These are phyloP conservation scores for Trichomonas vaginalis DNA, from an alignment of 208 protist genomes.

Conservation along the genomic window DNA sequence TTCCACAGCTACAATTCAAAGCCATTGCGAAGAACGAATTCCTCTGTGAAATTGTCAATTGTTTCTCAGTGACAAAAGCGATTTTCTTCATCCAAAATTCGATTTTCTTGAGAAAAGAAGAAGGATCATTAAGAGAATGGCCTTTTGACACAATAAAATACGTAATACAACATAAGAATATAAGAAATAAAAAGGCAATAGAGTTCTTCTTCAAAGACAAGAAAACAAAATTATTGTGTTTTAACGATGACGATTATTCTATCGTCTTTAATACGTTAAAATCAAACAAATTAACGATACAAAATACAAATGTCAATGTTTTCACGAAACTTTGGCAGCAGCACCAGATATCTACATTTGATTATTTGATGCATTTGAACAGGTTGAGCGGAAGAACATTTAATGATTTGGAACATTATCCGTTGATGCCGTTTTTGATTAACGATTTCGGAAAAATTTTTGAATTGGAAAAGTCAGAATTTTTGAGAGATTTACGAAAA, in stretches of 20 bases:
- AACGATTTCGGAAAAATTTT: background rate
- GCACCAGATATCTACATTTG: background rate
- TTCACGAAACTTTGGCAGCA: background rate
- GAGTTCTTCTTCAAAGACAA: background rate
- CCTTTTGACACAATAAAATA: background rate
- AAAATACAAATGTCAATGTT: background rate
- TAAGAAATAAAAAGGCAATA: background rate
- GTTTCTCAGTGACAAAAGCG: background rate
- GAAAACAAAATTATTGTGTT: background rate
- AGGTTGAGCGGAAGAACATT: background rate
- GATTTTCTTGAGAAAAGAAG: background rate
- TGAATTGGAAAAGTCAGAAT: conserved; percentile 24
- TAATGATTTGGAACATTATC: background rate
- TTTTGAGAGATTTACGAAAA: conserved; percentile 15
- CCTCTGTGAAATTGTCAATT: background rate
- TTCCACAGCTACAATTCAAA: background rate
- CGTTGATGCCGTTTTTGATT: background rate
- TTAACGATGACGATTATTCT: background rate
- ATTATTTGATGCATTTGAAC: background rate
- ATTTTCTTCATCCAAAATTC: background rate
- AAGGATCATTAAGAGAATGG: background rate
- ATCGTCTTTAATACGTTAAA: background rate
- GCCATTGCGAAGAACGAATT: background rate
- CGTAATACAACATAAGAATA: background rate
- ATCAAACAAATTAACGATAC: background rate